Percentiles rank a stretch among this genome's conserved stretches.
Evolutionary conservation across 257 asterid species (phyloP).

Genomic region (Nyctanthes arbortristis): DNA sequence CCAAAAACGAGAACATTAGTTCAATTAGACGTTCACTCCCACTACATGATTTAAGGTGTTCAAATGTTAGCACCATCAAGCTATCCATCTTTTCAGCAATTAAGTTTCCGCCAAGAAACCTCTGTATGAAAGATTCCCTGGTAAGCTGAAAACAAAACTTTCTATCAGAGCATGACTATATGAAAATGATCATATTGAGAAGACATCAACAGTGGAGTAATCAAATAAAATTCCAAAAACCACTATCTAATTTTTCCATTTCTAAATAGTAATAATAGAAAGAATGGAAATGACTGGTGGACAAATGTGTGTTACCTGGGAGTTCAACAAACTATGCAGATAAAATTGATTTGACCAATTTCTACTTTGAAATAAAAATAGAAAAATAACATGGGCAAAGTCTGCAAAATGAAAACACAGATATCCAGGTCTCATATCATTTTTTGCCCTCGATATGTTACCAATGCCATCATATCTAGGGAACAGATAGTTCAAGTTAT

Average conservation of each 20-base stretch:
- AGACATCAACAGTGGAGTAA: background rate
- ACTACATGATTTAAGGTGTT: slow-evolving; percentile 60
- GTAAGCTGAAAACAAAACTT: slow-evolving; percentile 49
- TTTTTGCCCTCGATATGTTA: background rate
- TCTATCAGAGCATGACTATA: slow-evolving; percentile 9
- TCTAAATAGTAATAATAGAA: background rate
- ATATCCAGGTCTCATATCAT: background rate
- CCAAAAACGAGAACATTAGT: slow-evolving; percentile 34
- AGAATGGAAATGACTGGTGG: no score
- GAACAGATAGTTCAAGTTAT: background rate
- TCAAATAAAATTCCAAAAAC: slow-evolving; percentile 6
- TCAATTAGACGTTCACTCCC: slow-evolving; percentile 61
- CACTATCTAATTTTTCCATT: background rate
- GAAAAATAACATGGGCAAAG: background rate
- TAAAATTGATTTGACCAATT: no score
- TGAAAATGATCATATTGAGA: background rate
- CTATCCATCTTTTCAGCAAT: slow-evolving; percentile 76
- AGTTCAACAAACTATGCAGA: no score
- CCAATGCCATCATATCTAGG: background rate
- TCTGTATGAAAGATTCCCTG: slow-evolving; percentile 55
- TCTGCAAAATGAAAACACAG: background rate
- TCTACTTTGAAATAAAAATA: no score
- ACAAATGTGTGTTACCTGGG: no score
- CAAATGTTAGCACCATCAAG: slow-evolving; percentile 76
- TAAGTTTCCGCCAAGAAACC: slow-evolving; percentile 50